These are phyloP conservation scores for Sordariomycetes sp. DNA, from an alignment of 2,329 filamentous ascomycete genomes.

Conservation along the genomic window DNA sequence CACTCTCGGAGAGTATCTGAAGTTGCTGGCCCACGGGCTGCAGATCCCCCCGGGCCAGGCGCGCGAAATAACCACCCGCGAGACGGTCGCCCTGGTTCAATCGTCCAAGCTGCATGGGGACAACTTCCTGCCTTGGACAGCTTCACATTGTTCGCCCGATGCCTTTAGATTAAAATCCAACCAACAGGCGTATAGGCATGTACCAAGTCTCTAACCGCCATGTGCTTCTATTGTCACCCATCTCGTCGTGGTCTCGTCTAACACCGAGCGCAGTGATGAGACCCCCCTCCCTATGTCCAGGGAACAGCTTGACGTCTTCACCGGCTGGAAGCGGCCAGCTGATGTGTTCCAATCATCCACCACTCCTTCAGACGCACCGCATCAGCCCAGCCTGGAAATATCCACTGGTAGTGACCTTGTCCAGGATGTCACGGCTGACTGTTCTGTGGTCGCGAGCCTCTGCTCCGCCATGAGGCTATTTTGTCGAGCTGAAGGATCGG, in stretches of 20 bases:
- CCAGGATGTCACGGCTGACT: slow-evolving; percentile 92
- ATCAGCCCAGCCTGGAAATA: slow-evolving; percentile 45
- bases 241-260: slow-evolving; percentile 11
- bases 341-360: slow-evolving; percentile 45
- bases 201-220: slow-evolving; percentile 7
- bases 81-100: slow-evolving; percentile 67
- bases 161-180: slow-evolving; percentile 49
- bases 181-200: slow-evolving; percentile 53
- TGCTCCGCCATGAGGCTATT: slow-evolving; percentile 69
- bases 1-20: slow-evolving; percentile 65
- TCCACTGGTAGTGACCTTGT: slow-evolving; percentile 64
- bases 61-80: slow-evolving; percentile 53
- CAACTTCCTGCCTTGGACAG: slow-evolving; percentile 74
- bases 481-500: slow-evolving; percentile 57
- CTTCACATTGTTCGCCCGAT: slow-evolving; percentile 40
- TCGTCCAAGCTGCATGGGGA: slow-evolving; percentile 74
- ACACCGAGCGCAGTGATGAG: slow-evolving; percentile 45
- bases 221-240: background rate
- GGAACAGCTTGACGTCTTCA: slow-evolving; percentile 65
- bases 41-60: slow-evolving; percentile 26
- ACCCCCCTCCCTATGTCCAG: slow-evolving; percentile 62
- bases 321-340: slow-evolving; percentile 68
- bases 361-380: slow-evolving; percentile 26
- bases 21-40: slow-evolving; percentile 26
- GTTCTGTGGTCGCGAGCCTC: slow-evolving; percentile 90